Base-by-base conservation (phyloP, 2,329 filamentous ascomycete species). In the Botrytis squamosa region DNA sequence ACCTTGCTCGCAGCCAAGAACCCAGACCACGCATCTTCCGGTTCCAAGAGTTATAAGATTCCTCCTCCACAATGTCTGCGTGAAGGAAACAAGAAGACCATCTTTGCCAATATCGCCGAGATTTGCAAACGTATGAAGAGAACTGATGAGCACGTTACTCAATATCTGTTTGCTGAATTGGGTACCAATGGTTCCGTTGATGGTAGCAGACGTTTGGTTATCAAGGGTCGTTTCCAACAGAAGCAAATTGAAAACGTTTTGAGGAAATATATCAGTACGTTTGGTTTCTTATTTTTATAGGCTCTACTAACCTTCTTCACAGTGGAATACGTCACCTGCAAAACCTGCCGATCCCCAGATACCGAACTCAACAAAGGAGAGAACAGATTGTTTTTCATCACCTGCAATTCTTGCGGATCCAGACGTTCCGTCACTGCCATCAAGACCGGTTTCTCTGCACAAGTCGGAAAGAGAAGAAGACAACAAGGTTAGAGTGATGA, bases 41-140 rank as follows among this genome's bases (percentile, higher is more conserved):
- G 94, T 78, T 90, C 91, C 81, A 96, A 94, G 88, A 97, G 93
- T 84, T 99, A 98, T 90, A 98, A 98, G 90, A 99, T 99, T 79
- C 96, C 96, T 70, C 96, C 96, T 71, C 96, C 96, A 69, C 96
- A 99, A 87, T 98, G 96, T 86, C 90, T 98, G 82, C 95, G 96
- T 86, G 96, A 99, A 94, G 96, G 96, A 83, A 99, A 99, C 91
- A 97, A 97, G 90, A 97, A 97, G 91, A 99, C 96, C 76, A 97
- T 99, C 82, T 99, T 99, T 82, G 96, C 95, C 87, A 99, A 99
- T 87, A 96, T 99, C 82, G 90, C 94, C 83, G 96, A 99, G 83
- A 98, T 99, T 81, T 97, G 94, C 89, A 97, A 97, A 89, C 91
- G 95, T 81, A 98, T 99, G 95, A 99, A 99, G 91, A 91, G 96